A percentile compares a stretch with the other conserved stretches of the same genome.
These are phyloP conservation scores for Colletotrichum eremochloae DNA, from an alignment of 2,329 filamentous ascomycete species.

Conservation along the genomic window DNA sequence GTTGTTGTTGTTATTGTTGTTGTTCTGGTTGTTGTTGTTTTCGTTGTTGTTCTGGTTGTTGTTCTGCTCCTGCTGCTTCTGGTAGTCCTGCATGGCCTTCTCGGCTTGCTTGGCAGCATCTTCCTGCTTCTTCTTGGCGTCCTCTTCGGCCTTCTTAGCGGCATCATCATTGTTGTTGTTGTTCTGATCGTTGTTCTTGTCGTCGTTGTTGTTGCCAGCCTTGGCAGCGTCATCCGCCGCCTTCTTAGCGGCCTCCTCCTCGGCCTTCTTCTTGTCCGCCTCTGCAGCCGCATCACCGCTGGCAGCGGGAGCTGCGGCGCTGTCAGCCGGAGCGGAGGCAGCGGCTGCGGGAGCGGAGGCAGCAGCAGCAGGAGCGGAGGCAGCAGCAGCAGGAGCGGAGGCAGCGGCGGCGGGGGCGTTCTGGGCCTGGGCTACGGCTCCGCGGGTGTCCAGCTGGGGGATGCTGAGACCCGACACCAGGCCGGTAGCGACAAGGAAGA, in stretches of 20 bases:
- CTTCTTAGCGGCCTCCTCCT: constrained; percentile 5
- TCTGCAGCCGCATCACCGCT: constrained; percentile 21
- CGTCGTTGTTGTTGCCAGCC: background rate
- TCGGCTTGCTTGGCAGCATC: constrained; percentile 34
- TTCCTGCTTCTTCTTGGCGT: constrained; percentile 13
- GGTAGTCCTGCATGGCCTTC: constrained; percentile 22
- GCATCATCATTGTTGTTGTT: background rate
- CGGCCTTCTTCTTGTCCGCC: constrained; percentile 4
- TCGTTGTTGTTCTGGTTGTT: constrained; percentile 27
- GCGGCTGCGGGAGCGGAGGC: no score
- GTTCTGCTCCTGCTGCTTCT: constrained; percentile 9
- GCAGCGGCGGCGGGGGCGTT: constrained; percentile 6
- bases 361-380: background rate
- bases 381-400: constrained; percentile 1
- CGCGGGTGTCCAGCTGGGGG: constrained; percentile 40
- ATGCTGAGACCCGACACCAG: constrained; percentile 49
- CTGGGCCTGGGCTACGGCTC: constrained; percentile 18
- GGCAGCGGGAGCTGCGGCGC: constrained; percentile 10
- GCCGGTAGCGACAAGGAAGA: constrained; percentile 49
- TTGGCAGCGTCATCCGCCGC: constrained; percentile 22
- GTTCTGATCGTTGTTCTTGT: background rate
- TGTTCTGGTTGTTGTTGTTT: constrained; percentile 47
- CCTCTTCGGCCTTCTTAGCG: constrained; percentile 11
- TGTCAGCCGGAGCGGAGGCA: background rate
- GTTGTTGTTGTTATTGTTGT: constrained; percentile 40